Percentiles rank a stretch among this genome's conserved stretches.
These are phyloP conservation scores for Paraconiothyrium sp. DNA, from an alignment of 2,329 filamentous ascomycete genomes.

Conservation along the genomic window DNA sequence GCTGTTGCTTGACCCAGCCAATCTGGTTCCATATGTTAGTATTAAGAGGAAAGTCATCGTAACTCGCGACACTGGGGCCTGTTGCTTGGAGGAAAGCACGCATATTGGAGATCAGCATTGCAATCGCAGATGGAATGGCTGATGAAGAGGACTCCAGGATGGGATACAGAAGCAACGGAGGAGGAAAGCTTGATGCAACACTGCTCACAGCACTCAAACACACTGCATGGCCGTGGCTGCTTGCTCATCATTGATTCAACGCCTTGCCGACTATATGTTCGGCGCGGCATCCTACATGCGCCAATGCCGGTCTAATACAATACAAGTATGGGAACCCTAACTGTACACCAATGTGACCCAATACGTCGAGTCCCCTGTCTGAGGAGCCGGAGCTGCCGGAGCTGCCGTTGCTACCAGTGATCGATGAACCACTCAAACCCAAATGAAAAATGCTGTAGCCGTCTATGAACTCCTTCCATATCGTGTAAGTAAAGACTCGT, in stretches of 20 bases:
- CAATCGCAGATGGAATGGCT: too few species aligned
- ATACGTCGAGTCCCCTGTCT: not conserved
- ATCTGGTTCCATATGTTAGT: constrained; percentile 18
- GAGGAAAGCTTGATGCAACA: too few species aligned
- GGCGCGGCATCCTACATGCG: not conserved
- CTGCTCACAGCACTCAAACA: too few species aligned
- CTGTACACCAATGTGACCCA: not conserved
- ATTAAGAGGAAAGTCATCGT: constrained; percentile 23
- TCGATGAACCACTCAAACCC: constrained; percentile 10
- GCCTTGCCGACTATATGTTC: not conserved
- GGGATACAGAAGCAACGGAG: too few species aligned
- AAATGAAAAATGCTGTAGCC: constrained; percentile 12
- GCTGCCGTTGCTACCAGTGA: constrained; percentile 22
- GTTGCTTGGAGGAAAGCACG: constrained; percentile 10
- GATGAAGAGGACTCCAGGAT: too few species aligned
- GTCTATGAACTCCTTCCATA: constrained; percentile 20
- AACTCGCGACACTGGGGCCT: constrained; percentile 20
- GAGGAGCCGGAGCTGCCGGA: constrained; percentile 17
- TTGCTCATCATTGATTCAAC: not conserved
- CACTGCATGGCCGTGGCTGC: not conserved
- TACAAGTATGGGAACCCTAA: not conserved
- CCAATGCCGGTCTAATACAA: not conserved
- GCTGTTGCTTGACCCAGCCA: constrained; percentile 24
- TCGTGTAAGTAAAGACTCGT: constrained; percentile 9
- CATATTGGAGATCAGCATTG: too few species aligned